Evolutionary conservation across 75 land plant species (phyloP).

Genomic region (Azolla pinnata): DNA sequence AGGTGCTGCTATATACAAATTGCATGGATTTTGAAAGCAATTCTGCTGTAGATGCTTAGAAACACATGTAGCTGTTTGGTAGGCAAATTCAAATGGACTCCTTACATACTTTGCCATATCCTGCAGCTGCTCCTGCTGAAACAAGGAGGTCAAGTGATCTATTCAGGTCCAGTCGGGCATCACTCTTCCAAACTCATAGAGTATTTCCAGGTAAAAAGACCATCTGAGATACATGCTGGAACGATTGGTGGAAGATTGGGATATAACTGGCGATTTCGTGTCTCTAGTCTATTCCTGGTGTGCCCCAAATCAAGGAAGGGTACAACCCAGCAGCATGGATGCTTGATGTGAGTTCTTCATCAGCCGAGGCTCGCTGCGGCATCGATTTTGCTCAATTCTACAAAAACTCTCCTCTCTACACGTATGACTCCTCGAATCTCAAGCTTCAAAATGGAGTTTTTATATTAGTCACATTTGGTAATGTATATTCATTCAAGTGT

Average conservation of each 20-base stretch:
- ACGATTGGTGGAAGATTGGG: background rate
- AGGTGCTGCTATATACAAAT: conserved; percentile 28
- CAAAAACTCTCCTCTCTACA: conserved; percentile 38
- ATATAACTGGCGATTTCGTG: background rate
- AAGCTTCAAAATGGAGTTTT: background rate
- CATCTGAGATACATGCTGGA: background rate
- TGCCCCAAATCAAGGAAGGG: conserved; percentile 64
- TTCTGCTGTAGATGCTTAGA: background rate
- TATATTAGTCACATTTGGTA: background rate
- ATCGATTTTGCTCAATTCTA: conserved; percentile 70
- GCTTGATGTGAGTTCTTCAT: conserved; percentile 66
- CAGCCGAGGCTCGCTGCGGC: conserved; percentile 38
- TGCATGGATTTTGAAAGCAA: background rate
- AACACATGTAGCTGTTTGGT: too few species aligned
- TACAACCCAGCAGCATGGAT: conserved; percentile 90
- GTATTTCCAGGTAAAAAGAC: conserved; percentile 57
- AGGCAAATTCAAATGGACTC: too few species aligned
- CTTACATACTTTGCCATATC: background rate
- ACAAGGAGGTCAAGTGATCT: conserved; percentile 78
- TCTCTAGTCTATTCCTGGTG: conserved; percentile 56
- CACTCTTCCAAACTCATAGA: conserved; percentile 55
- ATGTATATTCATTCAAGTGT: background rate
- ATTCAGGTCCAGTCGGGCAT: conserved; percentile 58
- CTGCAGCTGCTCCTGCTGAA: conserved; percentile 58
- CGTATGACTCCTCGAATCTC: conserved; percentile 27